A percentile compares a stretch with the other conserved stretches of the same genome.
These are phyloP conservation scores for Ramalina intermedia DNA, from an alignment of 495 filamentous ascomycete species.

Conservation along the genomic window DNA sequence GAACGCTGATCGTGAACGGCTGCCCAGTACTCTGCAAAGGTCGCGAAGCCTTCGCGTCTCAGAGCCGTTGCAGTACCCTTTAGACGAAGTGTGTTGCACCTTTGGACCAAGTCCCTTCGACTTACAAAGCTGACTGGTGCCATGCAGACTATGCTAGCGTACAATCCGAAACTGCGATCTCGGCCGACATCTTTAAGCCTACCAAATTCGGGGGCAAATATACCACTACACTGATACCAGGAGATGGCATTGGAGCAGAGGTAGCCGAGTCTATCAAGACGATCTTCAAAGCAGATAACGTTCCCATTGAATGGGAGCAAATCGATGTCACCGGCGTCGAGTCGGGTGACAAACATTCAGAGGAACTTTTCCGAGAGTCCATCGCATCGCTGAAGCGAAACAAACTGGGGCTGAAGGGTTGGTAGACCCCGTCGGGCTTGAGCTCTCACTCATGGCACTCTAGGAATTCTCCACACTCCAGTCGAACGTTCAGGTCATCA, in stretches of 20 bases:
- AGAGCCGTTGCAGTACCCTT: too few species aligned
- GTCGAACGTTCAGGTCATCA: conserved; percentile 95
- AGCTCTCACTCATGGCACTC: conserved; percentile 4
- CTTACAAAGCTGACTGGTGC: too few species aligned
- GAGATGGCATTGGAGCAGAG: conserved; percentile 96
- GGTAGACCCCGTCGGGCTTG: neutral
- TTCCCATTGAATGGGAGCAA: conserved; percentile 97
- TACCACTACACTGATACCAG: conserved; percentile 93
- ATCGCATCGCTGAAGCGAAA: conserved; percentile 91
- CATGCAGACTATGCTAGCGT: neutral
- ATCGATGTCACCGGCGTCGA: conserved; percentile 90
- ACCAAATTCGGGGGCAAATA: conserved; percentile 99
- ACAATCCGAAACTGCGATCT: conserved; percentile 44
- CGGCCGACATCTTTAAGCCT: conserved; percentile 89
- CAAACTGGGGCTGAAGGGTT: conserved; percentile 91
- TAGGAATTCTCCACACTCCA: conserved; percentile 85
- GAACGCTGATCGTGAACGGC: too few species aligned
- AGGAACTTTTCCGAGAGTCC: conserved; percentile 87
- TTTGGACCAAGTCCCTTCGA: too few species aligned
- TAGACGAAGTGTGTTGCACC: too few species aligned
- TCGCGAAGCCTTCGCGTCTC: too few species aligned
- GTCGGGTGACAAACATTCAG: conserved; percentile 72
- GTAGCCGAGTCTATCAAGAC: conserved; percentile 96
- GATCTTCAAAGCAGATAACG: conserved; percentile 98
- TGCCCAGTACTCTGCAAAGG: too few species aligned